Evolutionary conservation across 2,329 filamentous ascomycete species (phyloP), one percentile per base, ranked within the genome.

Genomic region (Stenocarpella maydis): DNA sequence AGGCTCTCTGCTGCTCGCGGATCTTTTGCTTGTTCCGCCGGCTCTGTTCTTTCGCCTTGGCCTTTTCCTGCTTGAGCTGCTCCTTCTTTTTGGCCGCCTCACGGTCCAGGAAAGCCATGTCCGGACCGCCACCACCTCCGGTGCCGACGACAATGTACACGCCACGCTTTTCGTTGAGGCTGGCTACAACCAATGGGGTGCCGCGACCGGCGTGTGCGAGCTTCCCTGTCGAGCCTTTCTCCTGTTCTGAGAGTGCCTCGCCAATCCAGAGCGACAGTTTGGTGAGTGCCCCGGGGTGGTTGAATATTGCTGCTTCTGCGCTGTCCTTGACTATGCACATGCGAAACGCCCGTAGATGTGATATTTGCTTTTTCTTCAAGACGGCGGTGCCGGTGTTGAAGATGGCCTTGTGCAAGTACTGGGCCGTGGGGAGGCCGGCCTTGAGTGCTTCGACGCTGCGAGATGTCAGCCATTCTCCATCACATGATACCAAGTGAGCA

Each of bases 251-350:
- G 53, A 98, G 90, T 0, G 96, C 96, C 80, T 98, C 95, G 54
- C 92, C 93, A 50, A 99, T 88, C 96, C 96, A 99, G 3, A 97
- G 85, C 0, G 95, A 95, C 17, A 99, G 87, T 79, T 98, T 98
- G 2, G 95, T 97, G 28, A 99, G 83, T 1, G 96, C 96, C 7
- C 95, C 93, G 0, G 96, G 95, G 76, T 98, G 95, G 0, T 91
- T 94, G 81, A 99, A 99, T 14, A 98, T 86, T n/a, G 88, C 82
- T 0, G 97, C 92, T 75, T 98, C 96, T 0, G 95, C 94, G 0
- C 95, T 94, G 76, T 98, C 96, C 78, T 97, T 97, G 74, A 99
- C 94, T 4, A 98, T 92, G 41, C 93, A 97, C 86, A 99, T 94
- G 61, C 96, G 92, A 79, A 98, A 99, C 0, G 95, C 92, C 58